Evolutionary conservation across 1,139 yeast genomes (phyloP).

Genomic region (Kurtzmaniella quercitrusa): DNA sequence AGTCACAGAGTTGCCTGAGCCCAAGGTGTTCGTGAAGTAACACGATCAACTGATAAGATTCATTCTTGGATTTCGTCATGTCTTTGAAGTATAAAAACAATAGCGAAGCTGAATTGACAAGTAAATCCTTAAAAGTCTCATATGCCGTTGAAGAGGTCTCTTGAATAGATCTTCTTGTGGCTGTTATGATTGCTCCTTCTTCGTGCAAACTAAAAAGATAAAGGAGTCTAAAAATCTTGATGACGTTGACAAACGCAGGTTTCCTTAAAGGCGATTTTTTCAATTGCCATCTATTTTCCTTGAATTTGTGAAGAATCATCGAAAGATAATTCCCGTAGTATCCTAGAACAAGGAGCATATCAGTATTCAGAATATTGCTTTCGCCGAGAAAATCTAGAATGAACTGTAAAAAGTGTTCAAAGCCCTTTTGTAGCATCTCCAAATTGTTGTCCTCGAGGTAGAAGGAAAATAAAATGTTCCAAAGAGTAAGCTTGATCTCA

Average conservation of each 20-base stretch:
- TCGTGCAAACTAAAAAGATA: constrained; percentile 46
- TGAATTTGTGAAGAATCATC: constrained; percentile 18
- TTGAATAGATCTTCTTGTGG: constrained; percentile 26
- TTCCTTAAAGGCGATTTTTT: constrained; percentile 2
- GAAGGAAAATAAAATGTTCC: constrained; percentile 69
- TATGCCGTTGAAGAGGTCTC: constrained; percentile 27
- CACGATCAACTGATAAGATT: constrained; percentile 41
- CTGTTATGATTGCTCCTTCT: constrained; percentile 42
- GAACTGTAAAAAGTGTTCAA: constrained; percentile 40
- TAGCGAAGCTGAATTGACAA: constrained; percentile 39
- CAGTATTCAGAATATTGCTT: constrained; percentile 9
- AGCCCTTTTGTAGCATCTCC: constrained; percentile 47
- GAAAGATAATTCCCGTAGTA: constrained; percentile 27
- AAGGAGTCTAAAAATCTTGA: constrained; percentile 34
- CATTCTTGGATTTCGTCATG: constrained; percentile 12
- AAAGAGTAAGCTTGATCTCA: constrained; percentile 63
- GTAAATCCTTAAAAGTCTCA: constrained; percentile 48
- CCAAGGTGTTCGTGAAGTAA: constrained; percentile 75
- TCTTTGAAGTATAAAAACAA: constrained; percentile 30
- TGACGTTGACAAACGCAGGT: constrained; percentile 13
- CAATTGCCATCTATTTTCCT: constrained; percentile 20
- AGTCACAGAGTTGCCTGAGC: constrained; percentile 60
- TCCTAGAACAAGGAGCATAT: constrained; percentile 18
- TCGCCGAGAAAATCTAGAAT: constrained; percentile 20
- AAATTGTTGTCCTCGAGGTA: constrained; percentile 44